Conservation (phyloP, 768 basidiomycete species). For the Russula brevipes region DNA sequence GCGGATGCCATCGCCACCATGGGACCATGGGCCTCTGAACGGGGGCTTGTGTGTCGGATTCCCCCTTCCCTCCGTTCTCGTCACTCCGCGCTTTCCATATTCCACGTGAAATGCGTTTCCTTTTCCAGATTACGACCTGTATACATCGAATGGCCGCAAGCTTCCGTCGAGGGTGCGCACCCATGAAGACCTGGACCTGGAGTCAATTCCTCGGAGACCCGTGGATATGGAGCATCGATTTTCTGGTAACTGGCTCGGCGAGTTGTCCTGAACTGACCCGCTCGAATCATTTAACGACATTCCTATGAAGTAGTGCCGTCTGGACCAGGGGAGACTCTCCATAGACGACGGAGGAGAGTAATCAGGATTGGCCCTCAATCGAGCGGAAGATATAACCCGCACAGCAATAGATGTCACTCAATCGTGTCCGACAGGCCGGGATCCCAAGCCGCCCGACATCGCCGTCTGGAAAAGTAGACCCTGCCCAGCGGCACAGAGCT, state of each 20-base stretch:
- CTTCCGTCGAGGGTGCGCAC: conserved; percentile 3
- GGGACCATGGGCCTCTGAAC: conserved; percentile 6
- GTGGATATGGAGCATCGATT: background rate
- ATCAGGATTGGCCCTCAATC: too few species aligned
- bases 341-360: too few species aligned
- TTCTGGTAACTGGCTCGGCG: too few species aligned
- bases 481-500: too few species aligned
- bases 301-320: too few species aligned
- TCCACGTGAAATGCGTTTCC: conserved; percentile 4
- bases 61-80: background rate
- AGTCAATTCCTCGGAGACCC: background rate
- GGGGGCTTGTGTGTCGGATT: conserved; percentile 14
- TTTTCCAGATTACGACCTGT: conserved; percentile 10
- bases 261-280: background rate
- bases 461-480: too few species aligned
- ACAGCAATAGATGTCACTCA: too few species aligned
- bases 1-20: background rate
- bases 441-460: too few species aligned
- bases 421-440: too few species aligned
- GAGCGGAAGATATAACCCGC: background rate
- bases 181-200: conserved; percentile 3
- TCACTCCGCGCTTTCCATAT: too few species aligned
- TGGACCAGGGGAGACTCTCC: too few species aligned
- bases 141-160: background rate
- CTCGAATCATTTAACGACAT: background rate